Evolutionary conservation across 805 yeast genomes (phyloP).

Genomic region (Candida broadrunensis): DNA sequence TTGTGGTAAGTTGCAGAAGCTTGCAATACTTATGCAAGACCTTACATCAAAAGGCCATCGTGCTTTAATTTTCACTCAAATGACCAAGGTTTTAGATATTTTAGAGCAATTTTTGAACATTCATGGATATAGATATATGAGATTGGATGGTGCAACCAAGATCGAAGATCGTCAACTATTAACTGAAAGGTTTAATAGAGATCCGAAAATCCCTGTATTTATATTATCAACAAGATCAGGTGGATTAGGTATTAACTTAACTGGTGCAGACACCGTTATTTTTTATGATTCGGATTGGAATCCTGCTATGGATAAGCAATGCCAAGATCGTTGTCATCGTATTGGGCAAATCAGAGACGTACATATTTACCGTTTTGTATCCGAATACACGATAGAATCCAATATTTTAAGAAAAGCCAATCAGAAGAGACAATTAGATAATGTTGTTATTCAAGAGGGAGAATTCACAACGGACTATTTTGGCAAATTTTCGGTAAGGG

Average conservation of each 20-base stretch:
- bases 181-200: conserved; percentile 90
- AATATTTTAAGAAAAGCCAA: conserved; percentile 92
- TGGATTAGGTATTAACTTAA: conserved; percentile 93
- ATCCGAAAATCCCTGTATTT: conserved; percentile 81
- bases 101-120: conserved; percentile 90
- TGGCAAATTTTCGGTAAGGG: conserved; percentile 80
- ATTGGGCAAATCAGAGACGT: conserved; percentile 98
- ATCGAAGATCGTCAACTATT: conserved; percentile 94
- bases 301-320: conserved; percentile 99
- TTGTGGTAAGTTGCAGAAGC: conserved; percentile 91
- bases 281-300: conserved; percentile 99
- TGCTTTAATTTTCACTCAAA: conserved; percentile 93
- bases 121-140: conserved; percentile 90
- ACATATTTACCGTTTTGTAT: conserved; percentile 92
- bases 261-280: conserved; percentile 98
- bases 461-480: conserved; percentile 97
- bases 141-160: conserved; percentile 96
- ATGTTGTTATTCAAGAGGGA: conserved; percentile 95
- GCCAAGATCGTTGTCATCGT: conserved; percentile 98
- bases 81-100: conserved; percentile 94
- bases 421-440: conserved; percentile 89
- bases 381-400: conserved; percentile 94
- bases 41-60: conserved; percentile 86
- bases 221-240: conserved; percentile 95
- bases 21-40: conserved; percentile 72